Evolutionary conservation across 2,329 filamentous ascomycete species (phyloP).

Genomic region (Fusarium zealandicum): DNA sequence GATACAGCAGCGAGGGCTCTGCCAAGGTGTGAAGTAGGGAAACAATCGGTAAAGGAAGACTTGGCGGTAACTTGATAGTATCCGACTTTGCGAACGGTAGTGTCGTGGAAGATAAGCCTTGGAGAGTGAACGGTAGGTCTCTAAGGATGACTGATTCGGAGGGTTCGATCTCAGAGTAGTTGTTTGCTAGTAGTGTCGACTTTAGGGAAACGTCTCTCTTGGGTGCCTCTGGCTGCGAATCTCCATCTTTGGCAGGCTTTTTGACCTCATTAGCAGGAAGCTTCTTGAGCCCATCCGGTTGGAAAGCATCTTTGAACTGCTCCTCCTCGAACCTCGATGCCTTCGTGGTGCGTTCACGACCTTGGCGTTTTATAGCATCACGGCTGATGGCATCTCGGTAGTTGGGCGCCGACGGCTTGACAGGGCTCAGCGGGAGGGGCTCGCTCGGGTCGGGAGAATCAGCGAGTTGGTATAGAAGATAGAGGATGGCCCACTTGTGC

Average conservation of each 20-base stretch:
- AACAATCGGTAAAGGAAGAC: conserved; percentile 82
- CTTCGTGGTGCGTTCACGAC: conserved; percentile 47
- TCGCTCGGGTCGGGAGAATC: conserved; percentile 68
- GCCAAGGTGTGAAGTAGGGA: conserved; percentile 88
- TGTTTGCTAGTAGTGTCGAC: conserved; percentile 64
- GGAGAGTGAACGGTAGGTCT: conserved; percentile 90
- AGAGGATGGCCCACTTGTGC: conserved; percentile 97
- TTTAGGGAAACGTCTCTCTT: conserved; percentile 63
- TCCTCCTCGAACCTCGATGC: conserved; percentile 55
- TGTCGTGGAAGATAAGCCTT: conserved; percentile 88
- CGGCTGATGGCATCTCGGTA: conserved; percentile 49
- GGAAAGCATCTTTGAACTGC: conserved; percentile 60
- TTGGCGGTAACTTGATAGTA: conserved; percentile 76
- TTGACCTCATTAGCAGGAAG: conserved; percentile 52
- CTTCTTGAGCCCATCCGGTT: conserved; percentile 58
- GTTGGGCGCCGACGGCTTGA: conserved; percentile 50
- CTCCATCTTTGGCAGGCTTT: conserved; percentile 47
- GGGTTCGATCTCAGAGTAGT: conserved; percentile 64
- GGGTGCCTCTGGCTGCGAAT: conserved; percentile 43
- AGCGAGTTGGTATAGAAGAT: conserved; percentile 84
- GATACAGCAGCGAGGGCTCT: conserved; percentile 92
- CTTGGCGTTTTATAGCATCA: conserved; percentile 48
- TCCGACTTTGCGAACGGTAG: conserved; percentile 76
- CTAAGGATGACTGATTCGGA: conserved; percentile 72
- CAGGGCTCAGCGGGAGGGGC: conserved; percentile 55